Evolutionary conservation across 129 eudicot genomes (phyloP), one percentile per base, ranked within the genome.

Genomic region (sunflower (Helianthus annuus)): DNA sequence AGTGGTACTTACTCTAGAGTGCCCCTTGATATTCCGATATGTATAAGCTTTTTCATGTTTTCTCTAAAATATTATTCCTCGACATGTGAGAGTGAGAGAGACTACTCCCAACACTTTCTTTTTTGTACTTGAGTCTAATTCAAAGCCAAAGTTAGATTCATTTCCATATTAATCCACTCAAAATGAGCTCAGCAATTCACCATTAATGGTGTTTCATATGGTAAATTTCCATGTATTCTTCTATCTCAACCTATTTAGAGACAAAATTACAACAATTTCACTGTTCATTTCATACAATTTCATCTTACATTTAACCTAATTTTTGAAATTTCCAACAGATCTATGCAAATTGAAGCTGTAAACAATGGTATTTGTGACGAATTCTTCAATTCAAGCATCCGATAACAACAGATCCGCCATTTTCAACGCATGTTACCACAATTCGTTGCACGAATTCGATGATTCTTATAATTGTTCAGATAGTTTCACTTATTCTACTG

Each of bases 321-420:
- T 71, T 52, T 68, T 67, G 42, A 42, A 24, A 19, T 16, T 7
- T 29, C 27, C 24, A 49, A 6, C 54, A 46, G 49, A 1, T 73
- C 49, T 7, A n/a, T 24, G 22, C 45, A 63, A 75, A 45, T 55
- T 48, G 66, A 75, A 42, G 46, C 10, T 42, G 46, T 42, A 42
- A 42, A 42, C 10, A 42, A 42, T 42, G 10, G 46, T 42, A 2
- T 62, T 36, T 5, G 48, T 62, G 7, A 14, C 49, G 38, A 32
- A 54, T 54, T 74, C 24, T 69, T 76, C 78, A 34, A 84, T 82
- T 85, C 89, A 72, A 82, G 82, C 87, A 64, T 73, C 81, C 2
- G 76, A 70, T 24, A 76, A 64, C 59, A 81, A 76, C 55, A 83
- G 85, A 85, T 83, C 86, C 68, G 72, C 24, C 63, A 69, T 78